These are phyloP conservation scores for Solanum boliviense DNA, from an alignment of 257 asterid genomes.

Conservation along the genomic window DNA sequence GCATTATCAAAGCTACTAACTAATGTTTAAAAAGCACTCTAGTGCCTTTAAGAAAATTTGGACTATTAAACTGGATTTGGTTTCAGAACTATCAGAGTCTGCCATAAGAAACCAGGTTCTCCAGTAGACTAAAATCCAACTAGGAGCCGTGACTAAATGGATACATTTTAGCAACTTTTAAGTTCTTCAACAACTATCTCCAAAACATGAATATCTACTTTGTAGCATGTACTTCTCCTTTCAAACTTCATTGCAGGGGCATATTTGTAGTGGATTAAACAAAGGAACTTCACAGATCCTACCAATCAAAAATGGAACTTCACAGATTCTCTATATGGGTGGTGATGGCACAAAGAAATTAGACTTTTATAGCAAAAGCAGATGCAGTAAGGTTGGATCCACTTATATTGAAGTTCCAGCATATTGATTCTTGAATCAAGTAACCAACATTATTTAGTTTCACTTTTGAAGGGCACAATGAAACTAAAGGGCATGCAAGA, in stretches of 20 bases:
- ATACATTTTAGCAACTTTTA: not conserved
- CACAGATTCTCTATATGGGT: not conserved
- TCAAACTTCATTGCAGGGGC: not conserved
- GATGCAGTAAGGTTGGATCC: not conserved
- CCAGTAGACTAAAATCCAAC: not conserved
- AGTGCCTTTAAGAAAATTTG: not conserved
- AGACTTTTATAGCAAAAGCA: not conserved
- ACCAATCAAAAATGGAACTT: not conserved
- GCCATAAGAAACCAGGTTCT: not conserved
- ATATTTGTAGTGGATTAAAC: not conserved
- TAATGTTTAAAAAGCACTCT: not conserved
- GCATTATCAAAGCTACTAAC: not conserved
- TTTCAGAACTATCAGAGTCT: not conserved
- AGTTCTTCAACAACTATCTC: not conserved
- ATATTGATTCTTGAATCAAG: not conserved
- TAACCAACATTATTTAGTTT: not conserved
- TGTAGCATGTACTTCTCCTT: not conserved
- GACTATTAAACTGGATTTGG: not conserved
- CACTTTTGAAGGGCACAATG: not conserved
- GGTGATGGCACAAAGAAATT: not conserved
- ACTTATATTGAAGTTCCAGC: not conserved
- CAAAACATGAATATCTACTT: not conserved
- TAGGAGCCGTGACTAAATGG: not conserved
- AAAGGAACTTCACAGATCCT: not conserved
- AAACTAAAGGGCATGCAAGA: not conserved